Percentiles rank a stretch among this genome's conserved stretches.
Conservation (phyloP, 352 stramenopile species). For the Pythium guiyangense region DNA sequence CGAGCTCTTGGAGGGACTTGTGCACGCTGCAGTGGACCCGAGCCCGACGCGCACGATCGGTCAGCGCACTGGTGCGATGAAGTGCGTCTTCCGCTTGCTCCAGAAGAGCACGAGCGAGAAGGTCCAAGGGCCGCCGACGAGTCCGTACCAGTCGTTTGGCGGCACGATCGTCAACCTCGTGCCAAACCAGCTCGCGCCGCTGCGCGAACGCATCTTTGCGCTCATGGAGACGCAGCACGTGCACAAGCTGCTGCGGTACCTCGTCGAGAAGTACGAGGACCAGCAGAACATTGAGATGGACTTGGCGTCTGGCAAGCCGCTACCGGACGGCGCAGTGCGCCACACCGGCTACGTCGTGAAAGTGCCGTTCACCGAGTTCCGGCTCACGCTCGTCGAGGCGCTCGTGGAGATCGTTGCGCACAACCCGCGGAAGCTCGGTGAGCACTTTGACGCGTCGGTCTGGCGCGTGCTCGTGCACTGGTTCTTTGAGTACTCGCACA, state of each 20-base stretch:
- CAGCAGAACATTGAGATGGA: constrained; percentile 81
- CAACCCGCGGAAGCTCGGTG: constrained; percentile 62
- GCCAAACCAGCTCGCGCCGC: constrained; percentile 67
- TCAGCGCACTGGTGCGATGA: constrained; percentile 81
- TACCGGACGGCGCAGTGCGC: constrained; percentile 60
- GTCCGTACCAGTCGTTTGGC: constrained; percentile 83
- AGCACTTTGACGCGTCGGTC: constrained; percentile 76
- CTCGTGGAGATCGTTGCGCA: constrained; percentile 84
- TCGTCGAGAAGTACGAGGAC: constrained; percentile 73
- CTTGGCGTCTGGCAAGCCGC: constrained; percentile 43
- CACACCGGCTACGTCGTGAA: constrained; percentile 88
- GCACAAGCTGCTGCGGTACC: constrained; percentile 57
- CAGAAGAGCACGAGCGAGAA: constrained; percentile 75
- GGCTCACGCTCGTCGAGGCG: constrained; percentile 77
- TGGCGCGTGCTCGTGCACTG: constrained; percentile 85
- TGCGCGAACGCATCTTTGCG: constrained; percentile 70
- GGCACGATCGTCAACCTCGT: constrained; percentile 83
- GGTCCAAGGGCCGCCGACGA: constrained; percentile 71
- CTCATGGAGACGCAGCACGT: constrained; percentile 67
- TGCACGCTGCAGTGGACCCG: constrained; percentile 48
- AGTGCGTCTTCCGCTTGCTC: constrained; percentile 70
- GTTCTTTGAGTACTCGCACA: constrained; percentile 92
- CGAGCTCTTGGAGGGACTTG: constrained; percentile 79
- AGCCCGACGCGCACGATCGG: constrained; percentile 33
- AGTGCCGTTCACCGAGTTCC: constrained; percentile 87